A percentile compares a stretch with the other conserved stretches of the same genome.
phyloP scores from a whole-genome alignment of 2,329 filamentous ascomycete genomes.

The Salinomyces thailandicus region DNA sequence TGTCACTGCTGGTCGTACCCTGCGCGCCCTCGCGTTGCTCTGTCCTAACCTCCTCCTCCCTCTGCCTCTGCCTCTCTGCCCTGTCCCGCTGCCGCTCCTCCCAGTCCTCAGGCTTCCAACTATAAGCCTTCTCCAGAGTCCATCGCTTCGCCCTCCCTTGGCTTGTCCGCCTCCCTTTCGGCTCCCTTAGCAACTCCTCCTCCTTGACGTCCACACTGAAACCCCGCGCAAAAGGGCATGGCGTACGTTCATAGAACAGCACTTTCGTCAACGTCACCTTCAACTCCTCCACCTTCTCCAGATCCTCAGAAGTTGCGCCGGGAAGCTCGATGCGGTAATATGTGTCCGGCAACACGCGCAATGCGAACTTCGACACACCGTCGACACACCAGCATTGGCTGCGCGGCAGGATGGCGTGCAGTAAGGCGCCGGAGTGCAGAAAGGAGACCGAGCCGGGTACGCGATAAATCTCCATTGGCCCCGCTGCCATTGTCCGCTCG shows the following conservation, averaged over 20 bases:
- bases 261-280: constrained; percentile 61
- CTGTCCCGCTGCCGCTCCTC: constrained; percentile 9
- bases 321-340: constrained; percentile 90
- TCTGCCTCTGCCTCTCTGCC: constrained; percentile 32
- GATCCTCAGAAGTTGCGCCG: constrained; percentile 52
- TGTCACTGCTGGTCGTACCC: constrained; percentile 5
- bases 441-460: constrained; percentile 80
- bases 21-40: constrained; percentile 37
- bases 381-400: constrained; percentile 93
- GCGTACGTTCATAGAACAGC: constrained; percentile 76
- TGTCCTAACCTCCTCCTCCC: constrained; percentile 31
- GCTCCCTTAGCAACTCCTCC: constrained; percentile 54
- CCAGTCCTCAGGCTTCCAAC: constrained; percentile 37
- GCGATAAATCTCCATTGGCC: constrained; percentile 71
- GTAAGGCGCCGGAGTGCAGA: constrained; percentile 69
- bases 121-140: constrained; percentile 34
- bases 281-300: constrained; percentile 53
- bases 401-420: constrained; percentile 78
- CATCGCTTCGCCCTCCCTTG: constrained; percentile 44
- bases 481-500: constrained; percentile 72
- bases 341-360: constrained; percentile 70
- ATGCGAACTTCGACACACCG: constrained; percentile 71
- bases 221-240: constrained; percentile 70
- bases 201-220: constrained; percentile 68
- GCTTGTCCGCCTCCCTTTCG: constrained; percentile 51